Base-by-base conservation (phyloP, 2,329 filamentous ascomycete species). In the Hymenoscyphus occultus region DNA sequence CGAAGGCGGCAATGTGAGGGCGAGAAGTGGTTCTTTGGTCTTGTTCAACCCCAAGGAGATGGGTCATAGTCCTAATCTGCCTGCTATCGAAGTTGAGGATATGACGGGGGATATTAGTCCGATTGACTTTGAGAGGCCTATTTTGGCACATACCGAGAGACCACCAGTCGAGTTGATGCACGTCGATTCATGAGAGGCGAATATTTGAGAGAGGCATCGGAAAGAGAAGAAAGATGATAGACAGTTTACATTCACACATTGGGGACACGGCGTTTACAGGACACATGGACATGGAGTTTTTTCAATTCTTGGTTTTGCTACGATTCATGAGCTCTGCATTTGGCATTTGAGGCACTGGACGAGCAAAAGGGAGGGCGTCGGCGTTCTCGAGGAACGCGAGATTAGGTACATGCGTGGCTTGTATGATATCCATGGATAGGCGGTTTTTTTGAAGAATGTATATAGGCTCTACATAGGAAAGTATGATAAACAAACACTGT, bases 71-170 rank as follows among this genome's bases (percentile, higher is more conserved):
- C 82, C 84, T 5, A 80, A 82, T 59, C 76, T 90, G 71, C 88
- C 88, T 2, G 86, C 85, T 45, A 88, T 90, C 67, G 83, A 85
- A 45, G 86, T 90, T 13, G 86, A 90, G 71, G 87, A 90, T 73
- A 86, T 87, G 80, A 88, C 86, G 14, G 82, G 81, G 67, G 81
- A 71, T 60, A 72, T 81, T 68, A 80, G 80, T 73, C 77, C 80
- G 16, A 70, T 82, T 60, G 75, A 80, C 51, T 63, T 74, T 64
- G 67, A 71, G 28, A 81, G 79, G 71, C 80, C 83, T 22, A 84
- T 87, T 67, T 74, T 83, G 77, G 83, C 84, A 31, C 85, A 89
- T 71, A 90, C 88, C 2, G 70, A 83, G 1, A 80, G 86, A 60
- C 88, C 88, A 28, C 87, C 87, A 0, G 80, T 90, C 7, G 88